Base-by-base conservation (phyloP, 148 eudicot species). In the Pouteria glomerata region DNA sequence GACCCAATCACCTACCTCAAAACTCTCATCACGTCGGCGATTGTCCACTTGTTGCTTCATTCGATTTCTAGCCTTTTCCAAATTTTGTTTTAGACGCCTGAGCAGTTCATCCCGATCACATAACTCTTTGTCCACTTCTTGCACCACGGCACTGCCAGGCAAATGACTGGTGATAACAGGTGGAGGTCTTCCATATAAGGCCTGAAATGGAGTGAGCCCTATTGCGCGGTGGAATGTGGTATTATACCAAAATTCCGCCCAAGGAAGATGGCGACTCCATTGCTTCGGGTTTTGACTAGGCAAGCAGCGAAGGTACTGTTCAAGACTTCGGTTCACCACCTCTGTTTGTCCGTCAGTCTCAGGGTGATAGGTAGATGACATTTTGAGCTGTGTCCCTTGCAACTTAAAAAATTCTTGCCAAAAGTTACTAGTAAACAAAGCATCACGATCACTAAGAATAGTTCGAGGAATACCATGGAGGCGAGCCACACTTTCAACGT, bases 201-300 rank as follows among this genome's bases (percentile, higher is more conserved):
- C 69, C 21, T 65, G 30, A 44, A 65, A 65, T 7, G 52, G 69
- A 5, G 69, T n/a, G n/a, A n/a, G n/a, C n/a, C n/a, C n/a, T n/a
- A n/a, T 19, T 11, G 39, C 8, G 10, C 18, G 7, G 12, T 65
- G 52, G 6, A 4, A 8, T 3, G 8, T 3, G 26, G 50, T 63
- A 24, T 63, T 63, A 16, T 63, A 63, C 48, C 24, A 34, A 52
- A 31, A 42, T 27, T 65, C 52, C n/a, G 33, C 51, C 6, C 41
- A 6, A n/a, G 47, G 23, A 3, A 65, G 31, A 52, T 30, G 42
- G 4, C 42, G 14, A 44, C 7, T 1, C 52, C 33, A 65, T 27
- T 26, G 6, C 1, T 41, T 21, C 16, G 69, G 69, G 21, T 65
- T 42, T 1, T 41, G 14, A 13, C 2, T 14, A 21, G 13, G 12